A percentile compares a stretch with the other conserved stretches of the same genome.
Conservation (phyloP, 2,329 filamentous ascomycete species). For the Colletotrichum limetticola region DNA sequence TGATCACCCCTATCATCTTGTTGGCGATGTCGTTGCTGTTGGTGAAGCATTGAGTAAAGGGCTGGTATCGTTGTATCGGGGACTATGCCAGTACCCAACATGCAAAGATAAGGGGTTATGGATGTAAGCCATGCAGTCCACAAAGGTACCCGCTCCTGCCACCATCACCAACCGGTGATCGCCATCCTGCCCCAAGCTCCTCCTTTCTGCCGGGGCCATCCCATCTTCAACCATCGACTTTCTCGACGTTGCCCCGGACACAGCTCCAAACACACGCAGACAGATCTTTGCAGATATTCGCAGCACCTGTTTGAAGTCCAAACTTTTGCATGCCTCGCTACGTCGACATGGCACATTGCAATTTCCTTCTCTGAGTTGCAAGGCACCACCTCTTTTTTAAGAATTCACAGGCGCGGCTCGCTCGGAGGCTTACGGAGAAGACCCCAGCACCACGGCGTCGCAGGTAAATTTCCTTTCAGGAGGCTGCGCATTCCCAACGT, state of each 20-base stretch:
- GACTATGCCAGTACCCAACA: background rate
- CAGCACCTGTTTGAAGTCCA: background rate
- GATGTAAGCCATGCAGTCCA: accelerated
- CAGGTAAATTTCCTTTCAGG: background rate
- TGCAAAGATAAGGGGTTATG: background rate
- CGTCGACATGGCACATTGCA: constrained; percentile 2
- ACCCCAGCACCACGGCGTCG: background rate
- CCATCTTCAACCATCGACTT: background rate
- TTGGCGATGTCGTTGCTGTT: background rate
- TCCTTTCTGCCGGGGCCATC: background rate
- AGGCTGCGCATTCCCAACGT: background rate
- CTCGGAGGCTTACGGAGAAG: background rate
- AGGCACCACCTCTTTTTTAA: background rate
- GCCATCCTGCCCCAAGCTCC: constrained; percentile 6
- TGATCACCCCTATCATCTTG: background rate
- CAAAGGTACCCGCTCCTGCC: background rate
- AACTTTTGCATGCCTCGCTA: background rate
- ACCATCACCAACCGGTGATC: background rate
- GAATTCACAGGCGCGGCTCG: background rate
- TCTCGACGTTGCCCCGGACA: constrained; percentile 1
- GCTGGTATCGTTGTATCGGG: background rate
- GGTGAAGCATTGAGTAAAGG: background rate
- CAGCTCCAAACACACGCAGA: background rate
- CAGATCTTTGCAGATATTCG: background rate
- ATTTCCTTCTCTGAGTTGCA: background rate